Conservation (phyloP, 1,139 yeast species). For the Hyphopichia buzzinii region DNA sequence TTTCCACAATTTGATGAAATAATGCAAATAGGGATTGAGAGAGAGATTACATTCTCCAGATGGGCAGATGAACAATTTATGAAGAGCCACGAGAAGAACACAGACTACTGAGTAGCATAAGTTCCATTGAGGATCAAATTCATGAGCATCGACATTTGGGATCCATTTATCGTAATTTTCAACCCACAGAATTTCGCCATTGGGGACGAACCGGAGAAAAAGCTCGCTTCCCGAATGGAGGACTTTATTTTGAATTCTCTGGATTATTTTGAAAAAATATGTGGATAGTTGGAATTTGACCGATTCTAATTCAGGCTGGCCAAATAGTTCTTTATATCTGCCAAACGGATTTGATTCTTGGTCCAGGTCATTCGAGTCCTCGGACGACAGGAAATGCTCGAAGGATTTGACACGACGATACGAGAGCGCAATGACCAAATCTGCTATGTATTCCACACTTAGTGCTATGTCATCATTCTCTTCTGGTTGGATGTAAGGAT, state of each 20-base stretch:
- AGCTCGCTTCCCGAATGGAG: conserved; percentile 50
- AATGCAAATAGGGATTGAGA: conserved; percentile 59
- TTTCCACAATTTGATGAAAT: conserved; percentile 61
- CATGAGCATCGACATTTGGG: conserved; percentile 37
- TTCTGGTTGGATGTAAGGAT: conserved; percentile 67
- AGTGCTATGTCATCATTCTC: conserved; percentile 52
- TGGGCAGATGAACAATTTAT: conserved; percentile 44
- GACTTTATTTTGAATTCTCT: conserved; percentile 30
- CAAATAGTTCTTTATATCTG: background rate
- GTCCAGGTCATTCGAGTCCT: conserved; percentile 1
- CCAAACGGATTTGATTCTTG: background rate
- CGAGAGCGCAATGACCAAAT: conserved; percentile 46
- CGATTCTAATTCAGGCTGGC: conserved; percentile 14
- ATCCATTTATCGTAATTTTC: conserved; percentile 50
- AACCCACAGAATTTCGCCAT: conserved; percentile 43
- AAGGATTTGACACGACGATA: conserved; percentile 9
- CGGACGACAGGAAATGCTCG: conserved; percentile 1
- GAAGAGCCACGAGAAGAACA: conserved; percentile 49
- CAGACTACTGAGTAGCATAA: conserved; percentile 52
- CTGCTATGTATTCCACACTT: conserved; percentile 55
- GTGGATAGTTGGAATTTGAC: conserved; percentile 41
- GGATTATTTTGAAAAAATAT: conserved; percentile 41
- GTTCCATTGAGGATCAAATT: conserved; percentile 33
- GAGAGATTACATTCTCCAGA: conserved; percentile 36
- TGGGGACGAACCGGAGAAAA: conserved; percentile 41